phyloP scores from a whole-genome alignment of 352 stramenopile species.

The Pythium diclinum region DNA sequence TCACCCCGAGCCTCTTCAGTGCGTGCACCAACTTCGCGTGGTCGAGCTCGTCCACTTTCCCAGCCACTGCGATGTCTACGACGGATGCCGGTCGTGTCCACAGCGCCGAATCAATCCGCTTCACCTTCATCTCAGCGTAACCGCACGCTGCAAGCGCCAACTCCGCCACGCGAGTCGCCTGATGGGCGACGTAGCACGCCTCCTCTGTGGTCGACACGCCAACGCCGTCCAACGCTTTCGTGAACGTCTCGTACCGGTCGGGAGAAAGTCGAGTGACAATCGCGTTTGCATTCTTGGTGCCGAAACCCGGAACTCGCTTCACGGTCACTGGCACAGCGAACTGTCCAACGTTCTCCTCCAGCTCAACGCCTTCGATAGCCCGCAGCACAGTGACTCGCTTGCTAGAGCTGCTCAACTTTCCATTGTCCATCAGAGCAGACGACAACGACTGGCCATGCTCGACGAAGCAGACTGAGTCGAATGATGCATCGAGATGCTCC shows the following conservation, averaged over 20 bases:
- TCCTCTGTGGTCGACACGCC: constrained; percentile 12
- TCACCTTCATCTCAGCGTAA: background rate
- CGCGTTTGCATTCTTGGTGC: background rate
- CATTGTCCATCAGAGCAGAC: background rate
- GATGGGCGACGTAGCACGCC: constrained; percentile 5
- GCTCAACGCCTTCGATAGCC: background rate
- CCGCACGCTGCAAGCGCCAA: constrained; percentile 7
- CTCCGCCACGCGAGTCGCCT: constrained; percentile 4
- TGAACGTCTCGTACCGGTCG: constrained; percentile 3
- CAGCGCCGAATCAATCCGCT: constrained; percentile 12
- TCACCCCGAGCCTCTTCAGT: background rate
- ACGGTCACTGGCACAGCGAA: background rate
- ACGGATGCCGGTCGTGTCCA: constrained; percentile 7
- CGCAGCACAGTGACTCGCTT: constrained; percentile 14
- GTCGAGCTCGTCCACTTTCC: background rate
- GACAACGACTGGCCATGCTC: background rate
- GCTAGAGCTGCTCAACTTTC: background rate
- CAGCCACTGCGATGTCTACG: constrained; percentile 16
- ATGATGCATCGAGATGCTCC: background rate
- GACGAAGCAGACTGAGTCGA: background rate
- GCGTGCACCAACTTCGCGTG: constrained; percentile 1
- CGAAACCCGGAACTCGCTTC: constrained; percentile 6
- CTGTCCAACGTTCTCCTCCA: background rate
- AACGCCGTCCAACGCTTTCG: constrained; percentile 13
- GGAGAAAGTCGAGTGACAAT: background rate